These are phyloP conservation scores for Yamadazyma atlantica DNA, from an alignment of 1,139 yeast genomes.

Conservation along the genomic window DNA sequence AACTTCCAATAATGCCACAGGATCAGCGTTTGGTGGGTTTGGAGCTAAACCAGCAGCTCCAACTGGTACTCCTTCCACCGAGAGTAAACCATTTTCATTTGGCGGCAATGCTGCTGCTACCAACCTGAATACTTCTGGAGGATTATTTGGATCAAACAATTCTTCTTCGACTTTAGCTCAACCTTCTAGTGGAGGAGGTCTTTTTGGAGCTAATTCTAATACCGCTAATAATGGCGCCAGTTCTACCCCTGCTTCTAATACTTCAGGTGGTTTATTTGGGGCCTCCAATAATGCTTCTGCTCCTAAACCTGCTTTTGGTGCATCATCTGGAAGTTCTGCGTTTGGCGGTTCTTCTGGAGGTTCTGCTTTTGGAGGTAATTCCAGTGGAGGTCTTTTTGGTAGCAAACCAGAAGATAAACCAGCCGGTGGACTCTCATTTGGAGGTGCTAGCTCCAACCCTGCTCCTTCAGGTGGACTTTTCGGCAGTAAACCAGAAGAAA, in stretches of 20 bases:
- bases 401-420: no score
- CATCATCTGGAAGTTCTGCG: not conserved
- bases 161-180: constrained; percentile 20
- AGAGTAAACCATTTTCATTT: not conserved
- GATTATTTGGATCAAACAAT: constrained; percentile 10
- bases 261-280: constrained; percentile 13
- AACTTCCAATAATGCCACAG: not conserved
- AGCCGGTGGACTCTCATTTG: constrained; percentile 22
- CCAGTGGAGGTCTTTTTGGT: no score
- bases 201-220: constrained; percentile 7
- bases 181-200: constrained; percentile 19
- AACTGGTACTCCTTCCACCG: constrained; percentile 5
- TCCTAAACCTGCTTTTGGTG: constrained; percentile 9
- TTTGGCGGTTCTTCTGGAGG: not conserved
- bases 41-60: constrained; percentile 21
- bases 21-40: constrained; percentile 12
- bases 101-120: not conserved
- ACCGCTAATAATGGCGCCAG: not conserved
- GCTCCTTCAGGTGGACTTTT: constrained; percentile 16
- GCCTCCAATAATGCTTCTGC: constrained; percentile 12
- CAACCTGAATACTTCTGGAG: not conserved
- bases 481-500: constrained; percentile 20
- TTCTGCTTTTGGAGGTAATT: constrained; percentile 1
- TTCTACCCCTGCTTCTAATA: not conserved
- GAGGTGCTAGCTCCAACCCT: constrained; percentile 18